Evolutionary conservation across 1,139 yeast species (phyloP).

Genomic region (Scheffersomyces quercinus): DNA sequence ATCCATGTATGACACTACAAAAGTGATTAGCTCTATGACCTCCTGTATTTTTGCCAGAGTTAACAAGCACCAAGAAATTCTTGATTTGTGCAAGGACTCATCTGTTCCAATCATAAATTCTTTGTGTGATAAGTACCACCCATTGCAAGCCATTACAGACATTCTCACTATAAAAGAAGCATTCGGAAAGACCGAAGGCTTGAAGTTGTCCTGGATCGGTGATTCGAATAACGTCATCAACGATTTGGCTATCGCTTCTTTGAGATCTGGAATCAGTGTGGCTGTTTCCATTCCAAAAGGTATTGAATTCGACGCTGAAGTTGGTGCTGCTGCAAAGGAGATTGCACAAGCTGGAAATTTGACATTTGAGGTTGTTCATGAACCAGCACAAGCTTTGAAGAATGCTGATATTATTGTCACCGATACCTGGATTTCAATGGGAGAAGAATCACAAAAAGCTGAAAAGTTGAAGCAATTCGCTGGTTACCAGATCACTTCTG

Average conservation of each 20-base stretch:
- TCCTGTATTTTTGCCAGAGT: conserved; percentile 97
- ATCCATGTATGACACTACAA: conserved; percentile 81
- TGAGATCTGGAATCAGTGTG: conserved; percentile 82
- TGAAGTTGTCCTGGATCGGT: conserved; percentile 93
- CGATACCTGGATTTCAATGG: conserved; percentile 99
- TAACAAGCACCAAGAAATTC: conserved; percentile 78
- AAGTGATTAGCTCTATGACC: conserved; percentile 91
- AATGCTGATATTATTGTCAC: conserved; percentile 84
- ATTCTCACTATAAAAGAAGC: conserved; percentile 81
- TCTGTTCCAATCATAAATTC: conserved; percentile 91
- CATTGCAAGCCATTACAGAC: conserved; percentile 93
- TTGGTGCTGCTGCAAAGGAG: conserved; percentile 54
- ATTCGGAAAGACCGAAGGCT: conserved; percentile 57
- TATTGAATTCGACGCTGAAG: conserved; percentile 61
- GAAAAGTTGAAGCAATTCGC: conserved; percentile 75
- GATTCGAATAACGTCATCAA: conserved; percentile 95
- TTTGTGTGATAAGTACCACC: conserved; percentile 89
- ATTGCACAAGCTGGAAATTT: conserved; percentile 57
- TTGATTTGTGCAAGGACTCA: conserved; percentile 71
- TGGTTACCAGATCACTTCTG: conserved; percentile 80
- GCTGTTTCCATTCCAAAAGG: conserved; percentile 80
- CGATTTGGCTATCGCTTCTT: conserved; percentile 88
- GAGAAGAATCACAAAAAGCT: conserved; percentile 80
- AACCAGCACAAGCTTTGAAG: conserved; percentile 70
- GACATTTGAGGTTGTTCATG: conserved; percentile 62